Evolutionary conservation across 805 yeast genomes (phyloP), one percentile per base, ranked within the genome.

Genomic region (Yarrowia phangngaensis): DNA sequence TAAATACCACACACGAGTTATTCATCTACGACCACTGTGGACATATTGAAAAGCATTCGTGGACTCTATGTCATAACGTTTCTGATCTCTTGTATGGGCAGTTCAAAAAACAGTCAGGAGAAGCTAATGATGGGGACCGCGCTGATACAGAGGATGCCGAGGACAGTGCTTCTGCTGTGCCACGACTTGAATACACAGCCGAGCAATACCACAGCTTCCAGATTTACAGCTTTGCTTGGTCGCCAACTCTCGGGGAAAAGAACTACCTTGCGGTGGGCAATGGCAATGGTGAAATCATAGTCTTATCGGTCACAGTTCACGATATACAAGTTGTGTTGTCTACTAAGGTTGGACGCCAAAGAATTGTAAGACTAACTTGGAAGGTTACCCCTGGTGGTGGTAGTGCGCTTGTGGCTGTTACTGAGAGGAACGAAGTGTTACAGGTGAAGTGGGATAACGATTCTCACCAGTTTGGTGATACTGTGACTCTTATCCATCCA

Each of bases 221-320:
- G 29, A 41, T 41, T 15, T 35, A 41, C 29, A 29, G 35, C 20
- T 41, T 41, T 20, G 48, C 36, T 6, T 41, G 48, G 48, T 38
- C 45, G 9, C 45, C 45, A 8, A 38, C 45, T 3, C 11, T 38
- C 24, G 17, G 27, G 19, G 20, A 27, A 13, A 9, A 8, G n/a
- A 38, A 38, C 8, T 38, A 38, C 13, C 19, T 38, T 4, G 45
- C 45, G 6, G 45, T 38, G 23, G 45, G 45, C n/a, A 38, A 31
- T 0, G 45, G 32, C 2, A 8, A 24, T 9, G 45, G 45, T 4
- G 32, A 38, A 12, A 24, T 38, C 9, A 13, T 38, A 8, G 45
- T 38, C 9, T 13, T 38, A 9, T 13, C 32, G 2, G 24, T 38
- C 7, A 3, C 32, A 4, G 32, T 19, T 7, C 19, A 14, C 32